Evolutionary conservation across 2,329 filamentous ascomycete genomes (phyloP).

Genomic region (Eutypa lata): DNA sequence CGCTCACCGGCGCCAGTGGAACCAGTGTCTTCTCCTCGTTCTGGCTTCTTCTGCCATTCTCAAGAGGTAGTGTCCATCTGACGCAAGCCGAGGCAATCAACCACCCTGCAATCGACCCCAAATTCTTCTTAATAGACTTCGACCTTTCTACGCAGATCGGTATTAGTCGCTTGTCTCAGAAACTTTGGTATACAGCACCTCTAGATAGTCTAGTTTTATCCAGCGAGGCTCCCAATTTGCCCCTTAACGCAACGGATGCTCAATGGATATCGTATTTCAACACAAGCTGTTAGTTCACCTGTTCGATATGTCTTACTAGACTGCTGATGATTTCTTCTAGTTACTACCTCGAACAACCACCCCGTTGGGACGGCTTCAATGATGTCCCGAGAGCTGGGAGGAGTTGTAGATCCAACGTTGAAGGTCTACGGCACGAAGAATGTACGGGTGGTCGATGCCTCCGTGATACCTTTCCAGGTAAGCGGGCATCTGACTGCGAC

Average conservation of each 20-base stretch:
- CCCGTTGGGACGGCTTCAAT: slow-evolving; percentile 47
- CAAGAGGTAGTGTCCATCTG: slow-evolving; percentile 40
- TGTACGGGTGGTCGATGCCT: slow-evolving; percentile 48
- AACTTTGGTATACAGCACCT: slow-evolving; percentile 30
- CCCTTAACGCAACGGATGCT: slow-evolving; percentile 26
- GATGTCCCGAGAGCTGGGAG: slow-evolving; percentile 46
- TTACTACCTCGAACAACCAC: slow-evolving; percentile 37
- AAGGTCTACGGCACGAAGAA: slow-evolving; percentile 49
- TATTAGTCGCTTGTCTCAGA: slow-evolving; percentile 25
- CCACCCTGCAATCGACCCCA: slow-evolving; percentile 34
- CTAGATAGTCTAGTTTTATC: slow-evolving; percentile 20
- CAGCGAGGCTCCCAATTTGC: slow-evolving; percentile 15
- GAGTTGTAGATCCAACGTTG: slow-evolving; percentile 44
- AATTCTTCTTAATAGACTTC: slow-evolving; percentile 33
- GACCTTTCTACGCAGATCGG: slow-evolving; percentile 29
- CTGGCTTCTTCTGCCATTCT: slow-evolving; percentile 36
- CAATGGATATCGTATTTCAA: slow-evolving; percentile 24
- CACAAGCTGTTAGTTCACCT: slow-evolving; percentile 6
- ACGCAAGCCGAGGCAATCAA: slow-evolving; percentile 30
- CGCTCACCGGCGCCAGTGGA: slow-evolving; percentile 34
- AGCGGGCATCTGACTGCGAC: slow-evolving; percentile 48
- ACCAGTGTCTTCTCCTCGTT: slow-evolving; percentile 33
- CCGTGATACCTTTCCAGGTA: slow-evolving; percentile 45
- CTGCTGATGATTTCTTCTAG: slow-evolving; percentile 4
- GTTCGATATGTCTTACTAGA: background rate